Evolutionary conservation across 1,284 basidiomycete genomes (phyloP).

Genomic region (Sutorius eximius): DNA sequence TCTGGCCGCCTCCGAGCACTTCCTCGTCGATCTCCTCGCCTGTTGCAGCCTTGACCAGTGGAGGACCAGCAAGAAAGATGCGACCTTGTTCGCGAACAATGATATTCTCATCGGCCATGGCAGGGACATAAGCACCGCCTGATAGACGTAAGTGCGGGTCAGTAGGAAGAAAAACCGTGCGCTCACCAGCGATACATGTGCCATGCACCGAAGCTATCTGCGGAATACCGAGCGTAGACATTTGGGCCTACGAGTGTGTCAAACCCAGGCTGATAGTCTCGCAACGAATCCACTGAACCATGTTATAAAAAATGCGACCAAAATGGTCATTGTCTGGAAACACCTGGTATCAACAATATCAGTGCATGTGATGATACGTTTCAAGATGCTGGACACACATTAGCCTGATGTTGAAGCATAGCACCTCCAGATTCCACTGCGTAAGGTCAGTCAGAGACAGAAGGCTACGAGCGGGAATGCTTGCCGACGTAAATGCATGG

Average conservation of each 20-base stretch:
- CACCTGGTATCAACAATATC: slow-evolving; percentile 38
- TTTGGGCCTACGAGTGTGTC: slow-evolving; percentile 62
- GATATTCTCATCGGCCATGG: slow-evolving; percentile 95
- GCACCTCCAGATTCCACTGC: slow-evolving; percentile 93
- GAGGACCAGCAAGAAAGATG: slow-evolving; percentile 96
- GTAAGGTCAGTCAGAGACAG: slow-evolving; percentile 12
- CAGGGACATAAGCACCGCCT: slow-evolving; percentile 90
- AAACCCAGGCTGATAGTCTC: slow-evolving; percentile 12
- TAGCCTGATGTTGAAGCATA: slow-evolving; percentile 89
- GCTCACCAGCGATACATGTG: slow-evolving; percentile 81
- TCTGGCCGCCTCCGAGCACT: slow-evolving; percentile 86
- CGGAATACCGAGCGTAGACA: slow-evolving; percentile 88
- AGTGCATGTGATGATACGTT: slow-evolving; percentile 8
- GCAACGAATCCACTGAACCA: slow-evolving; percentile 52
- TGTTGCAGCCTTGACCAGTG: slow-evolving; percentile 92
- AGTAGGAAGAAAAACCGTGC: background rate
- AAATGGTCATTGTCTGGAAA: slow-evolving; percentile 93
- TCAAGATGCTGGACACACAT: slow-evolving; percentile 47
- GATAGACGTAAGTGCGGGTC: slow-evolving; percentile 23
- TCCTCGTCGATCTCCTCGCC: slow-evolving; percentile 94
- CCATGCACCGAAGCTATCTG: slow-evolving; percentile 94
- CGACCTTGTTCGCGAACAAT: slow-evolving; percentile 92
- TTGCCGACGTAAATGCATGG: slow-evolving; percentile 91
- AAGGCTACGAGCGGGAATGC: slow-evolving; percentile 11
- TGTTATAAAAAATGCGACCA: slow-evolving; percentile 96